Evolutionary conservation across 805 yeast species (phyloP), one percentile per base, ranked within the genome.

Genomic region (Sporopachydermia quercuum): DNA sequence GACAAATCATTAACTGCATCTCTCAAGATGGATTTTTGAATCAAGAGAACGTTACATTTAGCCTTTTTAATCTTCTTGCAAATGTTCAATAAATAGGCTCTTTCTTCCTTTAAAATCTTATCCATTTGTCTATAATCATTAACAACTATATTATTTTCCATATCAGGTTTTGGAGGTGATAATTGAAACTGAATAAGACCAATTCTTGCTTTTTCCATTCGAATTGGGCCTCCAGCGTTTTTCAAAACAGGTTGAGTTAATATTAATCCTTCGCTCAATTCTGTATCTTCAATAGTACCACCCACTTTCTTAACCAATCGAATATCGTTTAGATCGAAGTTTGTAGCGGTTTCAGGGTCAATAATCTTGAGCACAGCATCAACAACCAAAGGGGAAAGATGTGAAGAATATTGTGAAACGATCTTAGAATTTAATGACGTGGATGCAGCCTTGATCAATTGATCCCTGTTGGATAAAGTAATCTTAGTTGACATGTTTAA

Each of bases 81-180:
- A 57, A 91, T 82, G 59, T 89, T 89, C 56, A 91, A 71, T 54
- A 91, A 65, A 57, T 91, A 91, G 18, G 95, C 91, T 58, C 99
- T 78, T 68, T 91, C 98, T 63, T 91, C 99, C 57, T 93, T 91
- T 56, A 91, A 69, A 50, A 91, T 91, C 65, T 89, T 91, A 62
- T 91, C 99, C 99, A 91, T 91, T 63, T 91, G 98, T 62, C 98
- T 76, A 66, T 91, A 91, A 61, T 91, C 99, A 56, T 83, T 91
- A 41, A 91, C 97, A 42, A 91, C 94, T 38, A 91, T 89, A 56
- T 87, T 89, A 61, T 91, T 91, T 65, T 91, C 98, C 80, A 93
- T 80, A 56, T 86, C 96, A 15, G 96, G 96, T 57, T 86, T 86
- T 48, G 96, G 96, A 16, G 96, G 96, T 15, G 95, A 84, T 46